Conservation (phyloP, 1,139 yeast species). For the Meyerozyma smithsonii region DNA sequence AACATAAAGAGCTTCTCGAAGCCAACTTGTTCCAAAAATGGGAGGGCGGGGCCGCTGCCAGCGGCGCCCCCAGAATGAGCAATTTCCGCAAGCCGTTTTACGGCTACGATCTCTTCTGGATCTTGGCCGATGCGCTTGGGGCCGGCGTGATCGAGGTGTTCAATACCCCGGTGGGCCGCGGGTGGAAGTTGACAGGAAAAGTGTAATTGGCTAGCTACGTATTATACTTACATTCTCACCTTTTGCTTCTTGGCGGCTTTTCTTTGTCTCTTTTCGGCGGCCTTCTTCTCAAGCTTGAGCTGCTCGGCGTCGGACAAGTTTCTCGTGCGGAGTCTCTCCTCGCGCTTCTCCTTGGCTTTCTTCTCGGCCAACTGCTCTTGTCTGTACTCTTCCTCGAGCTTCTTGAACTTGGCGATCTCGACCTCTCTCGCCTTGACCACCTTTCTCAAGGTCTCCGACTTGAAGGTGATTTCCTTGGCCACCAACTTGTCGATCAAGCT, state of each 20-base stretch:
- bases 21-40: slow-evolving; percentile 44
- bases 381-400: slow-evolving; percentile 53
- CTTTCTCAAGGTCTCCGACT: slow-evolving; percentile 71
- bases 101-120: slow-evolving; percentile 61
- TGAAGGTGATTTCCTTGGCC: slow-evolving; percentile 41
- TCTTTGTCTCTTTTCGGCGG: slow-evolving; percentile 38
- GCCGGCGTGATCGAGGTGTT: slow-evolving; percentile 66
- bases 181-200: slow-evolving; percentile 60
- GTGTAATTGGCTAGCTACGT: slow-evolving; percentile 15
- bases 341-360: slow-evolving; percentile 66
- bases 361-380: slow-evolving; percentile 67
- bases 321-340: slow-evolving; percentile 51
- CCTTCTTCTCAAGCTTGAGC: slow-evolving; percentile 70
- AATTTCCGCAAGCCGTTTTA: slow-evolving; percentile 52
- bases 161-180: slow-evolving; percentile 65
- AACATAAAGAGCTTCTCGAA: slow-evolving; percentile 53
- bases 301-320: slow-evolving; percentile 66
- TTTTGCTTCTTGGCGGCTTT: slow-evolving; percentile 39
- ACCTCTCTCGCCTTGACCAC: slow-evolving; percentile 69
- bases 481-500: slow-evolving; percentile 51
- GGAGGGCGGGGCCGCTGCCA: slow-evolving; percentile 31
- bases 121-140: slow-evolving; percentile 61
- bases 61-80: slow-evolving; percentile 32
- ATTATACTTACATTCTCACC: slow-evolving; percentile 26
- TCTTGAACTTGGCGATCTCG: slow-evolving; percentile 57